phyloP scores from a whole-genome alignment of 2,329 filamentous ascomycete species.

The Verticillium isaacii region DNA sequence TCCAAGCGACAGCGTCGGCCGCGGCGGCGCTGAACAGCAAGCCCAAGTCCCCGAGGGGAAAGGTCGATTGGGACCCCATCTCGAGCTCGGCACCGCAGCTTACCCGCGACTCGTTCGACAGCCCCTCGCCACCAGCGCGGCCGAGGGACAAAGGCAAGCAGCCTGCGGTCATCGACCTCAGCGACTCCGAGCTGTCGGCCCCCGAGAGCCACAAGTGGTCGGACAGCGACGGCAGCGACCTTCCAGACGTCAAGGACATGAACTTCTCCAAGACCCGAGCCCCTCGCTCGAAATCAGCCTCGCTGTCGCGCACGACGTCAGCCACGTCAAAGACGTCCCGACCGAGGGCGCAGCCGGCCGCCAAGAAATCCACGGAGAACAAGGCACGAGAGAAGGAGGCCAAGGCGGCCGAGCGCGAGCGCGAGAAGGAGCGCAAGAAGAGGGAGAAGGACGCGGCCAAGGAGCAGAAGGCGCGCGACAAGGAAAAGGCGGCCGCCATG shows the following conservation, averaged over 20 bases:
- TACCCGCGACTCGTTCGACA: conserved; percentile 6
- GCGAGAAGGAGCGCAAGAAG: conserved; percentile 51
- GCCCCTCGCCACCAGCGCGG: conserved; percentile 5
- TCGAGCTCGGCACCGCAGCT: conserved; percentile 47
- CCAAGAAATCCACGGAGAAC: conserved; percentile 29
- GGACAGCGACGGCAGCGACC: conserved; percentile 35
- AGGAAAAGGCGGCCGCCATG: conserved; percentile 59
- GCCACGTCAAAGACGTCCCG: background rate
- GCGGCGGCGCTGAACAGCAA: conserved; percentile 3
- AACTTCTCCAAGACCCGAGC: conserved; percentile 23
- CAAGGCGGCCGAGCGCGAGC: conserved; percentile 45
- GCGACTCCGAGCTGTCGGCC: conserved; percentile 21
- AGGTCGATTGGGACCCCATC: conserved; percentile 42
- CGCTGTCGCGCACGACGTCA: background rate
- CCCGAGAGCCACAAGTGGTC: background rate
- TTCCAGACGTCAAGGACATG: conserved; percentile 42
- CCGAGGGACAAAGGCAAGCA: background rate
- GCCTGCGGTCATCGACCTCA: conserved; percentile 28
- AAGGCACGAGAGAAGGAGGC: conserved; percentile 33
- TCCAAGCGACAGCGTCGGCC: background rate
- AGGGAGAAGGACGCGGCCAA: conserved; percentile 54
- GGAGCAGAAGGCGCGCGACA: conserved; percentile 58
- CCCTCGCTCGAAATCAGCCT: background rate
- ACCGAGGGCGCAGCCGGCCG: conserved; percentile 1
- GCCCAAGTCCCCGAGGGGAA: conserved; percentile 8